Evolutionary conservation across 805 yeast genomes (phyloP).

Genomic region (Nakazawaea ishiwadae): DNA sequence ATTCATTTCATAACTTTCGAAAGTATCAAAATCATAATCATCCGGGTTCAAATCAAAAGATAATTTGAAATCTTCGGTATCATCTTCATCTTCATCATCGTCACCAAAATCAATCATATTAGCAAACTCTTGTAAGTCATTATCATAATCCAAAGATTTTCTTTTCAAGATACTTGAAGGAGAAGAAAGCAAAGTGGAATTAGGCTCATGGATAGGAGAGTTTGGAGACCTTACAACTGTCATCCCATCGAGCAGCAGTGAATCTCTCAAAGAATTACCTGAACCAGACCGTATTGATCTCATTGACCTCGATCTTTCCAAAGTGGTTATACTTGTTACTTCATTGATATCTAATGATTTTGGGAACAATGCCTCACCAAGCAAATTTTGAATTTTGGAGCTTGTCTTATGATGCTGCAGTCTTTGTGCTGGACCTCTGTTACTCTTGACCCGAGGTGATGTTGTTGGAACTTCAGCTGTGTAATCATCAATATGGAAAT

Average conservation of each 20-base stretch:
- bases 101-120: conserved; percentile 42
- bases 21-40: conserved; percentile 14
- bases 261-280: conserved; percentile 17
- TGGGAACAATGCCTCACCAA: conserved; percentile 65
- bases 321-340: conserved; percentile 66
- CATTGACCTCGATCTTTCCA: conserved; percentile 62
- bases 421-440: conserved; percentile 3
- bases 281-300: conserved; percentile 37
- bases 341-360: conserved; percentile 62
- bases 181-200: conserved; percentile 20
- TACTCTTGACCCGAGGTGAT: no score
- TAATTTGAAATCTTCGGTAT: background rate
- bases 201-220: conserved; percentile 8
- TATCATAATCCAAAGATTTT: conserved; percentile 28
- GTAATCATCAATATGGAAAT: conserved; percentile 5
- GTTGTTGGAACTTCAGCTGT: background rate
- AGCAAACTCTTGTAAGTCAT: conserved; percentile 40
- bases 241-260: conserved; percentile 39
- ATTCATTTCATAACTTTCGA: background rate
- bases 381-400: conserved; percentile 24
- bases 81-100: conserved; percentile 17
- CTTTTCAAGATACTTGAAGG: conserved; percentile 31
- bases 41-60: conserved; percentile 28
- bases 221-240: conserved; percentile 31
- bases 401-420: conserved; percentile 12